These are phyloP conservation scores for Decorospora gaudefroyi DNA, from an alignment of 2,329 filamentous ascomycete species.

Conservation along the genomic window DNA sequence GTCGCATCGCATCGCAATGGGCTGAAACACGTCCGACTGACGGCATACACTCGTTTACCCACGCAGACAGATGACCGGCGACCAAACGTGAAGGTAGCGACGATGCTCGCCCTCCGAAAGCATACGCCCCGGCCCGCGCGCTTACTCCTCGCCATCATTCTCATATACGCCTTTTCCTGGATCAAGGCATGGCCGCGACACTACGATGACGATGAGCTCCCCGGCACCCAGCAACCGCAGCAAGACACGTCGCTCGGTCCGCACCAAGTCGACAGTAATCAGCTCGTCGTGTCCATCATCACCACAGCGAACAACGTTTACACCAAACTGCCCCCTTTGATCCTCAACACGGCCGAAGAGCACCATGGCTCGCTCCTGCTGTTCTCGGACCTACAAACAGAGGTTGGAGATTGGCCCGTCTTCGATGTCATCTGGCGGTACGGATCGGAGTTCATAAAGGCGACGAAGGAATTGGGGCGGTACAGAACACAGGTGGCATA, in stretches of 20 bases:
- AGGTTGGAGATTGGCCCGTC: slow-evolving; percentile 41
- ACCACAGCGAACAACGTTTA: slow-evolving; percentile 62
- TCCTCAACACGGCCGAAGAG: slow-evolving; percentile 32
- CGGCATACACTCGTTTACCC: slow-evolving; percentile 1
- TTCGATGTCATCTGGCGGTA: slow-evolving; percentile 47
- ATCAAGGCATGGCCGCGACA: slow-evolving; percentile 40
- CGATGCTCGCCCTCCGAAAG: slow-evolving; percentile 30
- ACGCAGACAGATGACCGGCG: slow-evolving; percentile 14
- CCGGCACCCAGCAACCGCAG: slow-evolving; percentile 25
- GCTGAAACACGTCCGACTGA: too few species aligned
- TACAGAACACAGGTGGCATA: slow-evolving; percentile 44
- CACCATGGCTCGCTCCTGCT: slow-evolving; percentile 46
- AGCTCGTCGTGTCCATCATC: slow-evolving; percentile 59
- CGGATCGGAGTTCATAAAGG: slow-evolving; percentile 31
- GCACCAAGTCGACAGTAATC: slow-evolving; percentile 27
- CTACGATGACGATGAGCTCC: slow-evolving; percentile 43
- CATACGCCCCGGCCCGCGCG: slow-evolving; percentile 31
- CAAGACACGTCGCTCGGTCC: slow-evolving; percentile 22
- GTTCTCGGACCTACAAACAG: slow-evolving; percentile 48
- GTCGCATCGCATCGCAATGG: too few species aligned
- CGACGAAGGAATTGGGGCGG: slow-evolving; percentile 43
- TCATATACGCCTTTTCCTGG: slow-evolving; percentile 39
- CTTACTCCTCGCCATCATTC: slow-evolving; percentile 22
- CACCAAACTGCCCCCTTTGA: slow-evolving; percentile 56
- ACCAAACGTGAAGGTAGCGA: slow-evolving; percentile 20